Base-by-base conservation (phyloP, 2,329 filamentous ascomycete genomes). In the Colletotrichum sp. region DNA sequence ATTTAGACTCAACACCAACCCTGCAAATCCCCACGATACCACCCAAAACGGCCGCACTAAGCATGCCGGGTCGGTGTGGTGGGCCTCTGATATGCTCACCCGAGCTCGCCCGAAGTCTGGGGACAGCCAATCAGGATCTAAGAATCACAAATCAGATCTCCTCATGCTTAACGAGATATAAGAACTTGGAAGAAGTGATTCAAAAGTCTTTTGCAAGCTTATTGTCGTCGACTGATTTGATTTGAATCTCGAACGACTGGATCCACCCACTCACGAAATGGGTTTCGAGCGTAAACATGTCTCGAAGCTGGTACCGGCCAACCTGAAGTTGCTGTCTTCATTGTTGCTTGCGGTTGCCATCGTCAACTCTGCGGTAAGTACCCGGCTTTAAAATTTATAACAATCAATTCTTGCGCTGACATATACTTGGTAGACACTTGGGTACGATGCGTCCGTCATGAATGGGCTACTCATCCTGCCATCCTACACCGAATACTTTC, bases 391-490 rank as follows among this genome's bases (percentile, higher is more conserved):
- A 1, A 25, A 5, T 1, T 2, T 4, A 44, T 2, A 22, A 3
- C 19, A 29, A 5, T 13, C 6, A 27, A 32, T 8, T 30, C 6
- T 52, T 52, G 1, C 4, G 3, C 64, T 27, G 30, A 68, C 25
- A 8, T 2, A 36, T 3, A 49, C 0, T 7, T 2, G n/a, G 19
- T 29, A 75, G 72, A 75, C 72, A 16, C 69, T 76, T 34, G 84
- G 86, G 29, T 88, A 88, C 69, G 88, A 90, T 72, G 86, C 86
- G 3, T 90, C 88, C 4, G 89, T 91, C 83, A 84, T 91, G 82
- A 91, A 91, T 75, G 89, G 89, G 0, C 84, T 92, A 29, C 90
- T 91, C 74, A 91, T 92, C 74, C 80, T 92, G 19, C 89, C 90
- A 0, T 87, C 86, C 0, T 92, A 92, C 79, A 87, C 85, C 0